Percentiles rank a stretch among this genome's conserved stretches.
These are phyloP conservation scores for Hypericum perforatum DNA, from an alignment of 345 rosid species.

Conservation along the genomic window DNA sequence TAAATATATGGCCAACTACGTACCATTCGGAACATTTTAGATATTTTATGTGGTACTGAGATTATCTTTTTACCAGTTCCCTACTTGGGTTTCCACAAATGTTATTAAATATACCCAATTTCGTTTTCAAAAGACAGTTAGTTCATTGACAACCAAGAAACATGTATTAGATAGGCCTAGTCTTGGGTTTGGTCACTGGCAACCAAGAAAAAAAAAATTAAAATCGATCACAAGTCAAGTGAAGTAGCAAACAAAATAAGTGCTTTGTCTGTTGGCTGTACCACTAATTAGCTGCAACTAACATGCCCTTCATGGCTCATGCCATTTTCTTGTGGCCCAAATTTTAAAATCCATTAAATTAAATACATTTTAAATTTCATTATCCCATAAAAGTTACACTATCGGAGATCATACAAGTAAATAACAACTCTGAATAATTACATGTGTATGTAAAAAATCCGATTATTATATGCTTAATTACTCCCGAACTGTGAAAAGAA, in stretches of 20 bases:
- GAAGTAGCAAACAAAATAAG: slow-evolving; percentile 4
- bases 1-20: too few relatives aligned
- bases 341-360: not conserved
- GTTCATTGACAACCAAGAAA: slow-evolving; percentile 41
- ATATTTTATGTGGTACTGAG: too few relatives aligned
- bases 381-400: slow-evolving; percentile 3
- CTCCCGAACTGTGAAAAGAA: too few relatives aligned
- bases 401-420: too few relatives aligned
- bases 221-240: not conserved
- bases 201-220: slow-evolving; percentile 14
- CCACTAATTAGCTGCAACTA: slow-evolving; percentile 21
- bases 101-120: too few relatives aligned
- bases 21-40: too few relatives aligned
- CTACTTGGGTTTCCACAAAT: too few relatives aligned
- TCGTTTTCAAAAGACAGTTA: slow-evolving; percentile 15
- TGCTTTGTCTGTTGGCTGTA: slow-evolving; percentile 7
- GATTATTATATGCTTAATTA: too few relatives aligned
- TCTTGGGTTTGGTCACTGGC: slow-evolving; percentile 14
- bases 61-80: too few relatives aligned
- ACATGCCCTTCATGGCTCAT: slow-evolving; percentile 7
- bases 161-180: not conserved
- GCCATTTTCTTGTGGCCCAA: slow-evolving; percentile 16
- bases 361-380: not conserved
- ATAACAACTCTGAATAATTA: too few relatives aligned
- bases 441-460: too few relatives aligned